phyloP scores from a whole-genome alignment of 805 yeast species.

The Naumovozyma castellii region DNA sequence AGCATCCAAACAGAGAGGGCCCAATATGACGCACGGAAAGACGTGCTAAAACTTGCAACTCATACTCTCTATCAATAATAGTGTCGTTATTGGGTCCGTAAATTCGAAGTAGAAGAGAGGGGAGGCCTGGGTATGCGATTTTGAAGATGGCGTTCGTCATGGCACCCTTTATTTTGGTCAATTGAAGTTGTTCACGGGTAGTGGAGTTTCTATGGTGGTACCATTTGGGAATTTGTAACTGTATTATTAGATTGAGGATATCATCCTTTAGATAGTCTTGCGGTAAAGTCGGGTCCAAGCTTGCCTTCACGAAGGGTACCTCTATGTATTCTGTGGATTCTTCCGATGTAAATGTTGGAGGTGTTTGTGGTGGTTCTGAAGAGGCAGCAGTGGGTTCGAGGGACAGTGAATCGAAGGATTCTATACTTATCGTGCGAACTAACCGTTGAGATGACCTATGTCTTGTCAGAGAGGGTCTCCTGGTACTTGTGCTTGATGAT shows the following conservation, averaged over 20 bases:
- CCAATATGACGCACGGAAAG: constrained; percentile 75
- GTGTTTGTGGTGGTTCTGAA: background rate
- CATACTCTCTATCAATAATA: constrained; percentile 78
- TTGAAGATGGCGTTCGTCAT: constrained; percentile 83
- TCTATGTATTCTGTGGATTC: constrained; percentile 18
- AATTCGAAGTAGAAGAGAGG: constrained; percentile 62
- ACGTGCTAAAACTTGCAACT: constrained; percentile 61
- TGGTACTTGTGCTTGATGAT: constrained; percentile 18
- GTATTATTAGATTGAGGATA: constrained; percentile 52
- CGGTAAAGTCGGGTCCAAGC: constrained; percentile 70
- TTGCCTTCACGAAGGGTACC: constrained; percentile 45
- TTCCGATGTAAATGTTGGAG: no score
- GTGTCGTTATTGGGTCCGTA: constrained; percentile 84
- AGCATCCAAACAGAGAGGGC: constrained; percentile 80
- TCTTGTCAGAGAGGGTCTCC: constrained; percentile 21
- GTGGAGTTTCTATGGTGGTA: constrained; percentile 34
- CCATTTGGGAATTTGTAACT: constrained; percentile 73
- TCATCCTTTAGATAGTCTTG: constrained; percentile 79
- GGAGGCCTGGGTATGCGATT: constrained; percentile 54
- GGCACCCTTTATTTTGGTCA: constrained; percentile 80
- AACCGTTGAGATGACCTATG: constrained; percentile 23
- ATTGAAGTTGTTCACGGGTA: constrained; percentile 37
- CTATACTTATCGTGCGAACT: constrained; percentile 23
- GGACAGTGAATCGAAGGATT: constrained; percentile 3
- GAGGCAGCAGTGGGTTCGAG: no score